Evolutionary conservation across 2,329 filamentous ascomycete genomes (phyloP).

Genomic region (Neodidymelliopsis sp.): DNA sequence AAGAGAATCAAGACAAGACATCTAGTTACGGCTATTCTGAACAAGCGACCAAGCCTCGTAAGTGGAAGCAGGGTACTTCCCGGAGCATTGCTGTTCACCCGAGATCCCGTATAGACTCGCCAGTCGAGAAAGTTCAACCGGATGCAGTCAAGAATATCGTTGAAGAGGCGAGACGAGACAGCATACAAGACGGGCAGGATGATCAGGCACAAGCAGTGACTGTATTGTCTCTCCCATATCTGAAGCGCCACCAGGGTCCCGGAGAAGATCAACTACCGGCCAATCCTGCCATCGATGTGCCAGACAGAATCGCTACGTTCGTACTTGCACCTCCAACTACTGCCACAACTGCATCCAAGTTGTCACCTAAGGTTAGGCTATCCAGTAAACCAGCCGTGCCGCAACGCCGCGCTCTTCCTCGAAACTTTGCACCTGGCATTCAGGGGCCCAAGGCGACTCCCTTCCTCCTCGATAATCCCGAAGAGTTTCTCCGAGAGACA

Average conservation of each 20-base stretch:
- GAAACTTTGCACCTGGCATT: conserved; percentile 16
- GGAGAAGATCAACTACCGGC: neutral
- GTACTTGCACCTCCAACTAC: neutral
- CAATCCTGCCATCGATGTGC: conserved; percentile 4
- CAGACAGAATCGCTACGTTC: conserved; percentile 1
- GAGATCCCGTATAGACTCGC: neutral
- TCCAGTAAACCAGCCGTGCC: neutral
- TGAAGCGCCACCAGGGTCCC: conserved; percentile 8
- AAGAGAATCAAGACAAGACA: neutral
- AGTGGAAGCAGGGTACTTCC: neutral
- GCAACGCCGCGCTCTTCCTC: conserved; percentile 10
- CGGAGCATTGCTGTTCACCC: neutral
- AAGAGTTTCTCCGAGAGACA: conserved; percentile 29
- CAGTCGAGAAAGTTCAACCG: neutral
- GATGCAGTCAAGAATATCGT: neutral
- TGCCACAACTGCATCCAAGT: neutral
- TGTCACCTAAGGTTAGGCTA: neutral
- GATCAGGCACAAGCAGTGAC: neutral
- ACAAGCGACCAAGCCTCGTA: too few species aligned
- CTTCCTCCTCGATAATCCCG: conserved; percentile 30
- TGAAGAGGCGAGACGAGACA: neutral
- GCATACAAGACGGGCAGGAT: neutral
- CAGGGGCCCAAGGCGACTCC: conserved; percentile 30
- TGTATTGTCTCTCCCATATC: conserved; percentile 4
- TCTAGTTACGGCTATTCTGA: neutral